Conservation (phyloP, 169 alveolate species). For the Eimeria necatrix region DNA sequence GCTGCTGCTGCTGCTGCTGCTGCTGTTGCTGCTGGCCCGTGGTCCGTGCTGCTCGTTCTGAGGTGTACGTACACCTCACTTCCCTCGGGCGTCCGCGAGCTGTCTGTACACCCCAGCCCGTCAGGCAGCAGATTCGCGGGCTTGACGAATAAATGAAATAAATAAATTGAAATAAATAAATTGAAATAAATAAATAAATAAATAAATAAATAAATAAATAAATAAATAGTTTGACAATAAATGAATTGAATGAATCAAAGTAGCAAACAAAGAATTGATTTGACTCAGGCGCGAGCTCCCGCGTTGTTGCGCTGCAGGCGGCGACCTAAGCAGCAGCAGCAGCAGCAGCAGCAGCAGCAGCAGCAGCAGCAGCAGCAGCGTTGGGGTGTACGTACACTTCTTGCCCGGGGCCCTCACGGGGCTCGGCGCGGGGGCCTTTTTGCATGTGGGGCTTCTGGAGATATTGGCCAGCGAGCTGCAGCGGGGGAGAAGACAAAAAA, state of each 20-base stretch:
- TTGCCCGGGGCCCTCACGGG: conserved; percentile 65
- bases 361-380: background rate
- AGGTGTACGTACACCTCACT: background rate
- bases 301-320: background rate
- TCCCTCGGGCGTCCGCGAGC: no score
- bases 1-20: conserved; percentile 29
- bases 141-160: no score
- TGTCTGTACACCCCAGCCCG: no score
- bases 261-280: no score
- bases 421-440: conserved; percentile 71
- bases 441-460: conserved; percentile 74
- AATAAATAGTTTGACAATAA: no score
- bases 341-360: no score
- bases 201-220: background rate
- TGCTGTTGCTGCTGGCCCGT: conserved; percentile 21
- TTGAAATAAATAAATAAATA: background rate
- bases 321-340: no score
- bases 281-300: background rate
- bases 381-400: background rate
- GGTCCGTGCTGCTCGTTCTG: background rate
- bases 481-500: conserved; percentile 54
- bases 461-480: conserved; percentile 61
- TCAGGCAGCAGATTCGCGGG: no score
- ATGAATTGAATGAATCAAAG: no score
- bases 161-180: background rate